Evolutionary conservation across 352 stramenopile genomes (phyloP).

Genomic region (Aphanomyces cochlioides): DNA sequence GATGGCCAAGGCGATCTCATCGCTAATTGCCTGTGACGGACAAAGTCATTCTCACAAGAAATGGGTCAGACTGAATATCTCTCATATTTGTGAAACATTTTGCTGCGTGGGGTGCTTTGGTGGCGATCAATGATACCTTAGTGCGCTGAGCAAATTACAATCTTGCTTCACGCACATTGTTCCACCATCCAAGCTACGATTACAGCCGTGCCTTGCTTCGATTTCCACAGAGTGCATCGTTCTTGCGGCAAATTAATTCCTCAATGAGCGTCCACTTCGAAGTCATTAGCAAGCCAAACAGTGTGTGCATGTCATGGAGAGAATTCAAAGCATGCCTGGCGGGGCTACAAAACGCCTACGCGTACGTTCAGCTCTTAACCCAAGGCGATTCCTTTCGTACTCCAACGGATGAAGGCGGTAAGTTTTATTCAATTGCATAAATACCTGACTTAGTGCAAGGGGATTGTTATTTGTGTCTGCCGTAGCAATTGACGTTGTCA

Average conservation of each 20-base stretch:
- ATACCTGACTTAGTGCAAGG: too few relatives aligned
- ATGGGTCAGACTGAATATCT: too few relatives aligned
- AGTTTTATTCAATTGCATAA: constrained; percentile 39
- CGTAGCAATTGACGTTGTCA: too few relatives aligned
- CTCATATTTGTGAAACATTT: too few relatives aligned
- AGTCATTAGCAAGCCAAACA: constrained; percentile 18
- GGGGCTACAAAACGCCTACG: constrained; percentile 43
- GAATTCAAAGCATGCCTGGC: constrained; percentile 27
- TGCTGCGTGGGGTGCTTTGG: too few relatives aligned
- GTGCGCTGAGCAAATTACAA: too few relatives aligned
- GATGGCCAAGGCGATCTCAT: too few relatives aligned
- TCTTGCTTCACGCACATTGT: too few relatives aligned
- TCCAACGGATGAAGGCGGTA: constrained; percentile 42
- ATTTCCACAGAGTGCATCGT: constrained; percentile 14
- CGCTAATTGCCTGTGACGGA: too few relatives aligned
- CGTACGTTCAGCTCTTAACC: constrained; percentile 55
- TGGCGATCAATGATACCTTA: too few relatives aligned
- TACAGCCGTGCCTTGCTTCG: constrained; percentile 5
- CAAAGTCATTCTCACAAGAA: too few relatives aligned
- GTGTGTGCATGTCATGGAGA: constrained; percentile 15
- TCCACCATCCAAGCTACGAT: constrained; percentile 4
- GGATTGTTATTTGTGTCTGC: too few relatives aligned
- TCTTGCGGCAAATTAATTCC: constrained; percentile 20
- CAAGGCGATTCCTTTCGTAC: constrained; percentile 63
- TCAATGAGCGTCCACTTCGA: constrained; percentile 21